phyloP scores from a whole-genome alignment of 2,329 filamentous ascomycete genomes.

The Hypoxylon sp. region DNA sequence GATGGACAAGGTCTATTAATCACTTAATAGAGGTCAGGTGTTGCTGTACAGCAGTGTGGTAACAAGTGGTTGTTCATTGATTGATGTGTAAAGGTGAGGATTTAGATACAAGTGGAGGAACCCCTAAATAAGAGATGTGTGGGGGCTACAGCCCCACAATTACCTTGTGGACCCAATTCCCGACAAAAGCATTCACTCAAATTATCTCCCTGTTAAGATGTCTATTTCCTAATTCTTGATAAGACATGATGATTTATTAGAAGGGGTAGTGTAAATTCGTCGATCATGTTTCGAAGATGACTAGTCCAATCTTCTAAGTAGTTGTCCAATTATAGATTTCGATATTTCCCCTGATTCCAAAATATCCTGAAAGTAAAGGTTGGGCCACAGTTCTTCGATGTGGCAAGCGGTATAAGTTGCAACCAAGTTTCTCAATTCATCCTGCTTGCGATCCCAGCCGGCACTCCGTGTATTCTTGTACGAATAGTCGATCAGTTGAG shows the following conservation, averaged over 20 bases:
- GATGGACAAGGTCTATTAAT: too few species aligned
- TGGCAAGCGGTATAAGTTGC: slow-evolving; percentile 36
- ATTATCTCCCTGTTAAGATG: background rate
- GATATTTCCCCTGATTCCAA: slow-evolving; percentile 32
- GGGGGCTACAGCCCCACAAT: too few species aligned
- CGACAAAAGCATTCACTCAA: background rate
- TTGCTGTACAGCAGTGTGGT: too few species aligned
- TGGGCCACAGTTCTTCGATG: slow-evolving; percentile 39
- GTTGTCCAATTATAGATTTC: slow-evolving; percentile 33
- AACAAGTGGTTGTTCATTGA: too few species aligned
- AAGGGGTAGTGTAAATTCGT: background rate
- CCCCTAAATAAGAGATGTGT: too few species aligned
- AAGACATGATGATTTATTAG: background rate
- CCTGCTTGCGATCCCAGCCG: slow-evolving; percentile 15
- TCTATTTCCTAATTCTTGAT: background rate
- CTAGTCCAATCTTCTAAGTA: slow-evolving; percentile 30
- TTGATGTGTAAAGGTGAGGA: too few species aligned
- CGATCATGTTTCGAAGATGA: background rate
- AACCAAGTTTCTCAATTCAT: slow-evolving; percentile 35
- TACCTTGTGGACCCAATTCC: too few species aligned
- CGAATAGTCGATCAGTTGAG: slow-evolving; percentile 55
- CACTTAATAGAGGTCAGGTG: too few species aligned
- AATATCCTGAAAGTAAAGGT: slow-evolving; percentile 32
- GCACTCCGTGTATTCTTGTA: slow-evolving; percentile 53
- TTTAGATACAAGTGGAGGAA: too few species aligned